Evolutionary conservation across 176 grass and related monocot species (phyloP).

Genomic region (Dendrocalamus sinicus): DNA sequence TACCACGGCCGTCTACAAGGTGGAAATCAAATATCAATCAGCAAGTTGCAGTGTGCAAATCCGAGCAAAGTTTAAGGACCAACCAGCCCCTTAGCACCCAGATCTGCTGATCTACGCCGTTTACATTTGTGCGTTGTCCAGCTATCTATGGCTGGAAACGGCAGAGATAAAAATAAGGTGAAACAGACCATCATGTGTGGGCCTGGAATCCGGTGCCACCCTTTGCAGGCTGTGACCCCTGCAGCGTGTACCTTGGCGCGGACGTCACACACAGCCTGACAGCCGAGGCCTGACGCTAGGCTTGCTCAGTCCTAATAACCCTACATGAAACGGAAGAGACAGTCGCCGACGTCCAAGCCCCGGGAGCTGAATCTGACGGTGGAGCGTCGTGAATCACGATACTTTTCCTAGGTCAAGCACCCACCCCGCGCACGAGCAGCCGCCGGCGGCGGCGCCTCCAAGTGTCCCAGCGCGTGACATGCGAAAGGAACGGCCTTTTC

Average conservation of each 20-base stretch:
- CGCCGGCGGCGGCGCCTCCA: background rate
- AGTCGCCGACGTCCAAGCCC: conserved; percentile 43
- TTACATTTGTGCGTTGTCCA: conserved; percentile 31
- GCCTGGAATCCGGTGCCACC: background rate
- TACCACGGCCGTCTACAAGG: background rate
- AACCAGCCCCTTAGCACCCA: background rate
- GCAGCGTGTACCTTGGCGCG: conserved; percentile 30
- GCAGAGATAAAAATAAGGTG: background rate
- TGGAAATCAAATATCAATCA: background rate
- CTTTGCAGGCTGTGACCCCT: background rate
- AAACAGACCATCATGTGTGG: background rate
- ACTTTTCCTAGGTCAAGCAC: conserved; percentile 26
- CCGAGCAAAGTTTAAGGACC: background rate
- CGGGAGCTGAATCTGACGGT: conserved; percentile 32
- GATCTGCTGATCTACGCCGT: conserved; percentile 40
- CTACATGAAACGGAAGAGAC: background rate
- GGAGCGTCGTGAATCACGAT: conserved; percentile 28
- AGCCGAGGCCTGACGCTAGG: background rate
- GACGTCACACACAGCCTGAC: background rate
- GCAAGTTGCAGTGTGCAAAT: conserved; percentile 12
- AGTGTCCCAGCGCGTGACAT: background rate
- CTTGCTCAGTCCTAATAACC: background rate
- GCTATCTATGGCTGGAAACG: conserved; percentile 26
- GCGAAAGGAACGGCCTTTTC: conserved; percentile 2
- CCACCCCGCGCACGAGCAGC: background rate